Evolutionary conservation across 2,329 filamentous ascomycete genomes (phyloP), one percentile per base, ranked within the genome.

Genomic region (Alternaria arborescens): DNA sequence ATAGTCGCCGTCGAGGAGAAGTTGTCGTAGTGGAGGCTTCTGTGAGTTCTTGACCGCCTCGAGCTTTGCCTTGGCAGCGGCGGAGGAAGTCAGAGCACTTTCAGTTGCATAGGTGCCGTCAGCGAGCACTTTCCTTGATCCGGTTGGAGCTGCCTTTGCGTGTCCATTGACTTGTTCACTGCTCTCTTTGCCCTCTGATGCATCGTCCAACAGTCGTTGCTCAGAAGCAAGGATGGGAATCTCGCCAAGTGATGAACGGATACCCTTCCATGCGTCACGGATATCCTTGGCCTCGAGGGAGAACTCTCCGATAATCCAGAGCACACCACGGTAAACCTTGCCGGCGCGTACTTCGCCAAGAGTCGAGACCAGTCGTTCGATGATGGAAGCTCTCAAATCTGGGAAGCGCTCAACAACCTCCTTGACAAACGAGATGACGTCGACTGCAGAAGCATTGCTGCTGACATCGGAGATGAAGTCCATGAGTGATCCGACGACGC

Each of bases 381-480:
- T 90, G 69, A 99, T 98, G 1, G 92, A 91, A 34, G 89, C 88
- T 62, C 95, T 89, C 59, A 99, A 86, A 71, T 92, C 89, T 8
- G 95, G 95, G 83, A 98, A 99, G 75, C 97, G 97, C 82, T 99
- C 95, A 7, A 98, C 94, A 4, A 99, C 95, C 78, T 99, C 95
- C 82, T 99, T 99, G 66, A 99, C 94, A 76, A 99, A 99, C 56
- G 93, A 94, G 75, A 99, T 98, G 55, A 99, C 94, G 79, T 99
- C 95, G 30, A 99, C 92, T 1, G 95, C 95, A 1, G 94, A 97
- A 44, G 92, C 91, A 75, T 97, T 97, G 84, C 97, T 98, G 84
- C 97, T 98, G 79, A 98, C 97, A 79, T 99, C 95, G 52, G 92
- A 93, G 74, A 99, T 97, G 77, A 98, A 98, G 80, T 99, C 95